These are phyloP conservation scores for Penicillium sp. DNA, from an alignment of 2,329 filamentous ascomycete genomes.

Conservation along the genomic window DNA sequence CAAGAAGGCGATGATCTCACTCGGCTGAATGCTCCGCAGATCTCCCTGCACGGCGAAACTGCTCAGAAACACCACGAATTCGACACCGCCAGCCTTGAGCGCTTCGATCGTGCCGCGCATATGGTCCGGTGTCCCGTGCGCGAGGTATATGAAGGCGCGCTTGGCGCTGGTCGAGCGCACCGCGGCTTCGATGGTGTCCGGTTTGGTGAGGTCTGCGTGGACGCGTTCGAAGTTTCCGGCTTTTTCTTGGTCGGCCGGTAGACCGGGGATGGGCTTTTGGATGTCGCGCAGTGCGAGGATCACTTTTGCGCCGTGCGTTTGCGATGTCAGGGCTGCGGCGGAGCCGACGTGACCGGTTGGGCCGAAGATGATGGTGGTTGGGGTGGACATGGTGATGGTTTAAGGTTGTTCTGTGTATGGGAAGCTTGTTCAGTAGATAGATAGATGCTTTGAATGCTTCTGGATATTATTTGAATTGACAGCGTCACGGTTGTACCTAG, in stretches of 20 bases:
- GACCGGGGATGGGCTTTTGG: conserved; percentile 45
- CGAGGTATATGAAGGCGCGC: conserved; percentile 53
- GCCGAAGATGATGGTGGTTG: conserved; percentile 52
- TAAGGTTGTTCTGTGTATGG: not conserved
- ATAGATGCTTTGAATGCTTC: not conserved
- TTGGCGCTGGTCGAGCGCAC: conserved; percentile 46
- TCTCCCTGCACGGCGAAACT: conserved; percentile 38
- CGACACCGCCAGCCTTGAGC: conserved; percentile 49
- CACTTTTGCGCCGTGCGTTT: conserved; percentile 47
- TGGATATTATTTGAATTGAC: not conserved
- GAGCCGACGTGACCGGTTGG: conserved; percentile 52
- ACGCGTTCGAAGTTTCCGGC: conserved; percentile 40
- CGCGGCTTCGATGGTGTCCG: conserved; percentile 44
- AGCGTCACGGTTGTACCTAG: not conserved
- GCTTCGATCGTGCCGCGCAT: conserved; percentile 47
- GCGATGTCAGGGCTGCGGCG: conserved; percentile 43
- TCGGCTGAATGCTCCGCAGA: conserved; percentile 25
- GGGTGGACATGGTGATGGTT: not conserved
- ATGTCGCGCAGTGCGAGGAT: conserved; percentile 53
- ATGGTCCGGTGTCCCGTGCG: conserved; percentile 36
- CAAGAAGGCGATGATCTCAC: conserved; percentile 40
- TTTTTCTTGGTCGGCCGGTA: conserved; percentile 33
- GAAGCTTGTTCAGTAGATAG: not conserved
- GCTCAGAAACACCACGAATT: conserved; percentile 52
- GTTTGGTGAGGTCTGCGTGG: conserved; percentile 49